These are phyloP conservation scores for Zasmidium citrigriseum DNA, from an alignment of 2,329 filamentous ascomycete genomes.

Conservation along the genomic window DNA sequence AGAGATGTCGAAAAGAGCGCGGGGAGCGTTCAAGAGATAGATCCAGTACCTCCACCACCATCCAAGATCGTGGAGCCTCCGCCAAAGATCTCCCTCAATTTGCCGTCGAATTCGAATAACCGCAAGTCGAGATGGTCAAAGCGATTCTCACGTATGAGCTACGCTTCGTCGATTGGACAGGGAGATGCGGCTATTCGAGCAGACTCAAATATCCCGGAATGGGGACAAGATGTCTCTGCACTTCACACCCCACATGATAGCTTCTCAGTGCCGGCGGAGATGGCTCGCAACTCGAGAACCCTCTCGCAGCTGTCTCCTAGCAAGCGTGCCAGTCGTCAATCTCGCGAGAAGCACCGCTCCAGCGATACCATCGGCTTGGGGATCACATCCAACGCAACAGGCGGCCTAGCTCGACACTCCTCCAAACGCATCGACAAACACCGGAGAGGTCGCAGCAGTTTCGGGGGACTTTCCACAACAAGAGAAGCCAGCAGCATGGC, in stretches of 20 bases:
- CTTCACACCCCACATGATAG: constrained; percentile 45
- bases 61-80: constrained; percentile 32
- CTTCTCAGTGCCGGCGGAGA: constrained; percentile 45
- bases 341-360: constrained; percentile 35
- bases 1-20: constrained; percentile 43
- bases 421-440: constrained; percentile 22
- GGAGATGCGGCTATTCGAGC: constrained; percentile 40
- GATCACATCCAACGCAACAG: constrained; percentile 24
- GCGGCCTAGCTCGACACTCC: constrained; percentile 35
- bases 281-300: constrained; percentile 38
- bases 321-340: constrained; percentile 31
- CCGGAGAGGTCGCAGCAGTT: constrained; percentile 24
- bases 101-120: constrained; percentile 29
- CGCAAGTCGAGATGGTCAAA: constrained; percentile 30
- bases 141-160: constrained; percentile 37
- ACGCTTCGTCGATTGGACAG: constrained; percentile 37
- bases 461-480: constrained; percentile 28
- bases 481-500: constrained; percentile 37
- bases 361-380: constrained; percentile 27
- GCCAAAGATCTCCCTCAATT: constrained; percentile 36
- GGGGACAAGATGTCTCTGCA: constrained; percentile 37
- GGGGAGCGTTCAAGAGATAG: constrained; percentile 18
- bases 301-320: constrained; percentile 32
- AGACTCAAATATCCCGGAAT: constrained; percentile 42
- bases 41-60: constrained; percentile 1